Conservation (phyloP, 805 yeast genomes). For the Kodamaea kaohsiungensis region DNA sequence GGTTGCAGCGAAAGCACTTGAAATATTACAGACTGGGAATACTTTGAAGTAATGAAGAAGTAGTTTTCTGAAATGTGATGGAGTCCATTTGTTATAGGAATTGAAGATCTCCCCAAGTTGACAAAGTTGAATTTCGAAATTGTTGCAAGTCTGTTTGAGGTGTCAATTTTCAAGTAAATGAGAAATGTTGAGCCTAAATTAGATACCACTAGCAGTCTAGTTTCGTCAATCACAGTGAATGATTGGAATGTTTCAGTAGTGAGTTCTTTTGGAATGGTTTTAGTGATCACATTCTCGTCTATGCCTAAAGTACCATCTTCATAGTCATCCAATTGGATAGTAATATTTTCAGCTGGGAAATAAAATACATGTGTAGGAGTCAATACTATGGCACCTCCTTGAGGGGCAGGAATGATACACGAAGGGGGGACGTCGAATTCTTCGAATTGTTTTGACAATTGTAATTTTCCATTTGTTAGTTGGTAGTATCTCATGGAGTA, state of each 20-base stretch:
- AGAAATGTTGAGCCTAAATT: slow-evolving; percentile 31
- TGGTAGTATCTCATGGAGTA: slow-evolving; percentile 32
- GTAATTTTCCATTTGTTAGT: slow-evolving; percentile 12
- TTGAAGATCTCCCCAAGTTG: slow-evolving; percentile 30
- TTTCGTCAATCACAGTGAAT: slow-evolving; percentile 25
- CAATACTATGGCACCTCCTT: slow-evolving; percentile 31
- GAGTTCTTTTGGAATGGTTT: slow-evolving; percentile 11
- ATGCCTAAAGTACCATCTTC: slow-evolving; percentile 13
- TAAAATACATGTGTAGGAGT: slow-evolving; percentile 28
- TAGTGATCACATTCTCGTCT: slow-evolving; percentile 21
- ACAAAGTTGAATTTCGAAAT: slow-evolving; percentile 21
- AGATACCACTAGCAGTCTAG: slow-evolving; percentile 27
- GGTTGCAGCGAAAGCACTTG: slow-evolving; percentile 27
- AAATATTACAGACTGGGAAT: slow-evolving; percentile 34
- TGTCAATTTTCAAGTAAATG: slow-evolving; percentile 13
- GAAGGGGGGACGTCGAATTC: slow-evolving; percentile 34
- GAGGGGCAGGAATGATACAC: slow-evolving; percentile 18
- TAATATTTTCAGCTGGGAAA: slow-evolving; percentile 23
- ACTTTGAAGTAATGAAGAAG: slow-evolving; percentile 31
- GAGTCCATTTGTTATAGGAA: slow-evolving; percentile 23
- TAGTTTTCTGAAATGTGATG: slow-evolving; percentile 26
- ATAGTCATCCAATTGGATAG: slow-evolving; percentile 10
- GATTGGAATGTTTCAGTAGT: slow-evolving; percentile 10
- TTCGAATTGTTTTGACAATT: slow-evolving; percentile 23
- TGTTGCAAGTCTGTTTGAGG: background rate